These are phyloP conservation scores for Penicillium occitanis DNA, from an alignment of 2,329 filamentous ascomycete species.

Conservation along the genomic window DNA sequence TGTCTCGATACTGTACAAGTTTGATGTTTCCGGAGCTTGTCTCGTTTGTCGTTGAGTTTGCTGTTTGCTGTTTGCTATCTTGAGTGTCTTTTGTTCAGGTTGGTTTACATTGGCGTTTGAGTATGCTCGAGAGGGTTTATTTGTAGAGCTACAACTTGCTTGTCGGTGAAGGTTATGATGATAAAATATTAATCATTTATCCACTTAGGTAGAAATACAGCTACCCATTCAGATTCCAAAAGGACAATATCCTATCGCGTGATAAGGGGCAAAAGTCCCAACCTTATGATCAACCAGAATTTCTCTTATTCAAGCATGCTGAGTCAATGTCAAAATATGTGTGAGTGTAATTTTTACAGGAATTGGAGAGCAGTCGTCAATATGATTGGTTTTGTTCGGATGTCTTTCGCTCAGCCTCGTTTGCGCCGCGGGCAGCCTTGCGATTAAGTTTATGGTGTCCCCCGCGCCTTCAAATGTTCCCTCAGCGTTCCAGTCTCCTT, in stretches of 20 bases:
- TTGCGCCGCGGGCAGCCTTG: not conserved
- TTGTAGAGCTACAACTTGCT: constrained; percentile 7
- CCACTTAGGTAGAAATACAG: not conserved
- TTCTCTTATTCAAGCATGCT: not conserved
- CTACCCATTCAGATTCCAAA: not conserved
- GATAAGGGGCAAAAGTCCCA: not conserved
- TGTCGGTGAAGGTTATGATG: constrained; percentile 1
- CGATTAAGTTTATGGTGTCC: not conserved
- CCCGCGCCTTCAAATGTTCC: not conserved
- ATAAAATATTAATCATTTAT: constrained; percentile 4
- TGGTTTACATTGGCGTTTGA: constrained; percentile 18
- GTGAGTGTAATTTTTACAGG: not conserved
- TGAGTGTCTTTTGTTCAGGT: not conserved
- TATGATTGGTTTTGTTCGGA: not conserved
- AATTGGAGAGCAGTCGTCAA: not conserved
- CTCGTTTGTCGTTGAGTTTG: not conserved
- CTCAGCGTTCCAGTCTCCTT: too few species aligned
- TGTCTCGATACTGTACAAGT: constrained; percentile 4
- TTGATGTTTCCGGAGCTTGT: not conserved
- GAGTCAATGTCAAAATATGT: not conserved
- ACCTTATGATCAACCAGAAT: not conserved
- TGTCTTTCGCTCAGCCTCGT: not conserved
- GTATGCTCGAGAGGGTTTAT: not conserved
- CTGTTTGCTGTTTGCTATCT: not conserved
- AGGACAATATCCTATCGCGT: not conserved